These are phyloP conservation scores for Phanerochaete sordida DNA, from an alignment of 768 basidiomycete species.

Conservation along the genomic window DNA sequence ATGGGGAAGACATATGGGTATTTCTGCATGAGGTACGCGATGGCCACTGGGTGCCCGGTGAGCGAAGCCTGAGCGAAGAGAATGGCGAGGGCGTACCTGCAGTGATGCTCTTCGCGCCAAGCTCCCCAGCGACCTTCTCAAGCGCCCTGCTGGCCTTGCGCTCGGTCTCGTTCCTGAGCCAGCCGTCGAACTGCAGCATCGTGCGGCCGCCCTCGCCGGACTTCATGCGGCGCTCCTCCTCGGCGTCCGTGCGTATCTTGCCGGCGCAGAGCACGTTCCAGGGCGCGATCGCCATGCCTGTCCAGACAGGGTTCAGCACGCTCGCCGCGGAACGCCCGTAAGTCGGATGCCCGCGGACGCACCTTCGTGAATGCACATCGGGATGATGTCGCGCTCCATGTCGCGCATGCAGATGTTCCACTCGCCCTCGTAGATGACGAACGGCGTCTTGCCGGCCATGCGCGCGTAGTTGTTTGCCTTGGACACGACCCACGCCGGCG, in stretches of 20 bases:
- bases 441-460: slow-evolving; percentile 33
- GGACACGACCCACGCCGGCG: slow-evolving; percentile 34
- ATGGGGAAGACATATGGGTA: slow-evolving; percentile 45
- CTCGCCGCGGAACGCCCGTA: neutral
- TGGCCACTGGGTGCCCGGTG: slow-evolving; percentile 32
- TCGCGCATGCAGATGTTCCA: slow-evolving; percentile 35
- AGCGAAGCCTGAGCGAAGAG: neutral
- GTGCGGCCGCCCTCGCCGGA: slow-evolving; percentile 27
- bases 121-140: slow-evolving; percentile 44
- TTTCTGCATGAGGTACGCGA: slow-evolving; percentile 50
- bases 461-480: slow-evolving; percentile 36
- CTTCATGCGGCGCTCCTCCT: slow-evolving; percentile 24
- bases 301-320: neutral
- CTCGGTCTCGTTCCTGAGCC: slow-evolving; percentile 43
- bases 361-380: slow-evolving; percentile 32
- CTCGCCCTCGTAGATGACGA: slow-evolving; percentile 31
- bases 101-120: slow-evolving; percentile 27
- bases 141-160: slow-evolving; percentile 36
- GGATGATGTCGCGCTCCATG: slow-evolving; percentile 38
- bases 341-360: slow-evolving; percentile 1
- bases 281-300: slow-evolving; percentile 35
- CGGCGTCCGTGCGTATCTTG: slow-evolving; percentile 30
- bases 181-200: slow-evolving; percentile 18
- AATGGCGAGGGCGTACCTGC: slow-evolving; percentile 6
- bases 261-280: slow-evolving; percentile 37